Percentiles rank a stretch among this genome's conserved stretches.
phyloP scores from a whole-genome alignment of 106 monocot species.

The Platanthera zijinensis region DNA sequence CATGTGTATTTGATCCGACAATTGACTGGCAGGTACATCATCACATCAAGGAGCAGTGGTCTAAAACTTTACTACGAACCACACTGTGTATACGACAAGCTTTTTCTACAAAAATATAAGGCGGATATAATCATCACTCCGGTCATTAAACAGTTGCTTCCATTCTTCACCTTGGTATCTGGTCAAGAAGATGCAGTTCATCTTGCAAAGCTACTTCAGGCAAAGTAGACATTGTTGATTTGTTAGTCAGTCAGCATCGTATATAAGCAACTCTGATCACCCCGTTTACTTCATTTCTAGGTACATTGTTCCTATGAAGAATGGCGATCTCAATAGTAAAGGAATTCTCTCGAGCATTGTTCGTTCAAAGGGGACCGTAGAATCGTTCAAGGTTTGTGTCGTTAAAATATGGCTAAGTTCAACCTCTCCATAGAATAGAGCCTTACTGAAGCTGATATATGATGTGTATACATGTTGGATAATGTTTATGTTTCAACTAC shows the following conservation, averaged over 20 bases:
- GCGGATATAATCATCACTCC: constrained; percentile 85
- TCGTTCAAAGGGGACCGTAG: constrained; percentile 37
- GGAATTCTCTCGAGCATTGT: constrained; percentile 59
- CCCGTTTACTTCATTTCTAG: constrained; percentile 18
- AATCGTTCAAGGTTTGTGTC: constrained; percentile 69
- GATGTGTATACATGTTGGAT: background rate
- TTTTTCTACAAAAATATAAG: constrained; percentile 45
- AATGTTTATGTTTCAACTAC: background rate
- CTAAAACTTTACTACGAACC: constrained; percentile 79
- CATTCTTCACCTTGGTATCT: constrained; percentile 75
- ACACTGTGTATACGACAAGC: constrained; percentile 64
- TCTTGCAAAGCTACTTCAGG: constrained; percentile 66
- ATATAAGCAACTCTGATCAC: background rate
- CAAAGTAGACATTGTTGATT: constrained; percentile 44
- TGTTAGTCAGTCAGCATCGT: background rate
- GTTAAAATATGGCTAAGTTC: too few relatives aligned
- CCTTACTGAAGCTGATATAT: background rate
- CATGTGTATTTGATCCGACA: background rate
- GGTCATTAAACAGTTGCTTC: constrained; percentile 79
- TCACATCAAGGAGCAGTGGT: constrained; percentile 29
- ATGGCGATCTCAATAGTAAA: constrained; percentile 73
- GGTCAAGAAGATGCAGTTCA: constrained; percentile 94
- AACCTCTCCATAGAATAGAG: background rate
- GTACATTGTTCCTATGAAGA: constrained; percentile 75
- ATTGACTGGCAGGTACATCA: constrained; percentile 45